phyloP scores from a whole-genome alignment of 2,329 filamentous ascomycete genomes.

The Calycina herbarum region DNA sequence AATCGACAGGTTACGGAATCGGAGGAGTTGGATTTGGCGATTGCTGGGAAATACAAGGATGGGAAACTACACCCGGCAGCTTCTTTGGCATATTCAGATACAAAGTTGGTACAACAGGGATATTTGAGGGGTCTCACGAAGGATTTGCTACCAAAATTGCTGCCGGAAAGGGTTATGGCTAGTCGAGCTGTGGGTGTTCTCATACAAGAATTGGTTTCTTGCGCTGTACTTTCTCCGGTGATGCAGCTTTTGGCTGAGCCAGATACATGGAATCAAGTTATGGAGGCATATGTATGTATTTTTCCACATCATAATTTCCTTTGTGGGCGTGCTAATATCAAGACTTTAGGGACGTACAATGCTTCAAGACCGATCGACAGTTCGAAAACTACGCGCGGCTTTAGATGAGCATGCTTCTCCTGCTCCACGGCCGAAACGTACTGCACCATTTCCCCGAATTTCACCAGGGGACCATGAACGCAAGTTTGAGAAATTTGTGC shows the following conservation, averaged over 20 bases:
- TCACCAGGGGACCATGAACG: slow-evolving; percentile 81
- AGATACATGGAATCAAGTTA: slow-evolving; percentile 95
- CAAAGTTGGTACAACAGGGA: slow-evolving; percentile 81
- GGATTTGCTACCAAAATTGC: slow-evolving; percentile 69
- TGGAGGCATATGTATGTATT: slow-evolving; percentile 71
- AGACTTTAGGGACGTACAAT: slow-evolving; percentile 66
- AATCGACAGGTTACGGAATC: slow-evolving; percentile 92
- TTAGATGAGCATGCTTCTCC: slow-evolving; percentile 91
- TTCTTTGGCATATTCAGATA: slow-evolving; percentile 78
- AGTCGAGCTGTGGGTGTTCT: slow-evolving; percentile 80
- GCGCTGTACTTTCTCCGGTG: slow-evolving; percentile 82
- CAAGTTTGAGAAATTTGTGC: slow-evolving; percentile 91
- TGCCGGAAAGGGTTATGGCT: slow-evolving; percentile 71
- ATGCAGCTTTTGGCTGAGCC: slow-evolving; percentile 82
- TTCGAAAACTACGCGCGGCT: slow-evolving; percentile 85
- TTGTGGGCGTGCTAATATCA: neutral
- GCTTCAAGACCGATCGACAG: slow-evolving; percentile 92
- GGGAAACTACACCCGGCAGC: slow-evolving; percentile 87
- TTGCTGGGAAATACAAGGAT: slow-evolving; percentile 90
- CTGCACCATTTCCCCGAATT: slow-evolving; percentile 76
- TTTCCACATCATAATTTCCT: neutral
- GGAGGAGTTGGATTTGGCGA: slow-evolving; percentile 91
- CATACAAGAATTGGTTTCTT: slow-evolving; percentile 86
- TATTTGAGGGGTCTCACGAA: slow-evolving; percentile 77
- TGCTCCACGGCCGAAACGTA: slow-evolving; percentile 63